Base-by-base conservation (phyloP, 768 basidiomycete genomes). In the Kwoniella dejecticola region DNA sequence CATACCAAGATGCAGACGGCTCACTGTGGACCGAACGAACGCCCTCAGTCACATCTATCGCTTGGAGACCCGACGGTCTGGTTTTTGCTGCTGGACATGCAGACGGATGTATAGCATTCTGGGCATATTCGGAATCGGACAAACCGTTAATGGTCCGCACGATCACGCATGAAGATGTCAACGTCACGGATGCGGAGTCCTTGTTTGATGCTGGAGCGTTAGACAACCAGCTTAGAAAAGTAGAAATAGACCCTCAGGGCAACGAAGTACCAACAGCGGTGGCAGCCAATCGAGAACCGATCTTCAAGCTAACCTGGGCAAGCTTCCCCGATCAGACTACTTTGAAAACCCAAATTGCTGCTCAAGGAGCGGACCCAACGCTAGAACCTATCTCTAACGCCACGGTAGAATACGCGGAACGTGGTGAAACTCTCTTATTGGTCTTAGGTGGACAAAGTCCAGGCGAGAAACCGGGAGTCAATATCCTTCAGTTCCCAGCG, bases 231-330 rank as follows among this genome's bases (percentile, higher is more conserved):
- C 54, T 57, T 19, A 36, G 67, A 21, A 61, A 47, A 52, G 52
- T 23, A 31, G 66, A 58, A 38, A 53, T n/a, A 49, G 69, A 70
- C 49, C 52, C 52, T 17, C 66, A 68, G 21, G 68, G 68, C 0
- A 70, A 57, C 5, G 45, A 55, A 1, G 57, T 68, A 8, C 52
- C 49, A n/a, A 59, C 67, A 24, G 72, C 69, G 3, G 59, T 67
- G 12, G 60, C 31, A 49, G 70, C 70, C 8, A 70, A 78, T 21
- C 74, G 87, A 67, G 91, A 93, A 70, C 89, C 92, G 3, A 85
- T 96, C 31, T 91, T 89, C 83, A 92, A 89, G 74, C 81, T 94
- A 4, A 81, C 88, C 0, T 96, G 91, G 92, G 89, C 88, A 57
- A 84, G 85, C 0, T 91, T 88, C 76, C 81, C 87, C 0, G 86